Evolutionary conservation across 495 filamentous ascomycete species (phyloP), one percentile per base, ranked within the genome.

Genomic region (Lindgomyces ingoldianus): DNA sequence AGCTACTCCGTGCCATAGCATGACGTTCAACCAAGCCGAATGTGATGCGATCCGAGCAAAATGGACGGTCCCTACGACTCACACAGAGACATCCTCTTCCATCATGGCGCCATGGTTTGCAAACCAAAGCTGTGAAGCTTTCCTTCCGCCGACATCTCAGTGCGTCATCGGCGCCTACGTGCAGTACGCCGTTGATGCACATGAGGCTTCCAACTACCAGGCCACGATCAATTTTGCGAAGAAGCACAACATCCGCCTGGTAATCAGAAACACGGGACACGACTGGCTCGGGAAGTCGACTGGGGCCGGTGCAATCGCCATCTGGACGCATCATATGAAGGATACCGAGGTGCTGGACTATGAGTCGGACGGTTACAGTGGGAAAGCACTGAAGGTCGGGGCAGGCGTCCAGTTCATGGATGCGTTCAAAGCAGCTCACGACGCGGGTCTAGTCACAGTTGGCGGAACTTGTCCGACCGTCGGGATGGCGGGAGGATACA

Each of bases 391-490:
- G 6, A 47, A 19, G 44, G 6, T 47, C 4, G 44, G 44, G 6
- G 14, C 44, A 4, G 44, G 36, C 19, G 42, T 18, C 4, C 27
- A 26, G 2, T 2, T 16, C 2, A 49, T 24, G 1, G 59, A 79
- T 76, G 0, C 70, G 77, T 36, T 45, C 70, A 29, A 68, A 75
- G 18, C 72, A 71, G 1, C 72, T 78, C 3, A 77, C 73, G 3
- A 72, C 76, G 0, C 71, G 81, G 14, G 79, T 4, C 8, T 16
- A 2, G 12, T 22, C 9, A n/a, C 33, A 10, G 22, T 54, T 4
- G 79, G 16, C 83, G 85, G 25, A 4, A 79, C 83, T 48, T 78
- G 79, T n/a, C 69, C 73, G 41, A 67, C 1, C 42, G 72, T 74
- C 3, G 72, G 76, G 19, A 21, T 76, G 9, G 68, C 69, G 64